Percentiles rank a stretch among this genome's conserved stretches.
These are phyloP conservation scores for Lipomyces chichibuensis DNA, from an alignment of 805 yeast species.

Conservation along the genomic window DNA sequence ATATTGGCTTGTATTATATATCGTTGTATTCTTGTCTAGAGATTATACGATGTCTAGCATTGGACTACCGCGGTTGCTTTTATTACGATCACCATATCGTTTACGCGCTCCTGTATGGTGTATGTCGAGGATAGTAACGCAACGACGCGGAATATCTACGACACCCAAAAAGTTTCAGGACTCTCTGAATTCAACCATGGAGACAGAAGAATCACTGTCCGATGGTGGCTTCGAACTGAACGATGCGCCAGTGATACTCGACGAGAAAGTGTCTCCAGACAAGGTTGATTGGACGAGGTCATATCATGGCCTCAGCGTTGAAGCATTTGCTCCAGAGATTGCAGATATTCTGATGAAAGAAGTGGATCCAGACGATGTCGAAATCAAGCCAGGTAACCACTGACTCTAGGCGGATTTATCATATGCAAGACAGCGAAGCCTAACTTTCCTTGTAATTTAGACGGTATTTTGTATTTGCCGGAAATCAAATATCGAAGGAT, in stretches of 20 bases:
- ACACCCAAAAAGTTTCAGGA: not conserved
- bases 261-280: slow-evolving; percentile 1
- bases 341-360: slow-evolving; percentile 64
- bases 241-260: slow-evolving; percentile 15
- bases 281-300: slow-evolving; percentile 79
- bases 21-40: not conserved
- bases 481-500: slow-evolving; percentile 94
- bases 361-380: slow-evolving; percentile 73
- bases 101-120: not conserved
- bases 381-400: slow-evolving; percentile 70
- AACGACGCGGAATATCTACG: not conserved
- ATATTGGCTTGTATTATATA: not conserved
- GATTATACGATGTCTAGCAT: not conserved
- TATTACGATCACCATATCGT: not conserved
- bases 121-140: not conserved
- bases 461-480: slow-evolving; percentile 87
- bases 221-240: slow-evolving; percentile 7
- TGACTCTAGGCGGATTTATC: not conserved
- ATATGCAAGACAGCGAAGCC: not conserved
- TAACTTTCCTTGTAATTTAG: slow-evolving; percentile 43
- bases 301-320: slow-evolving; percentile 80
- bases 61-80: not conserved
- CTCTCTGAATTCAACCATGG: not conserved
- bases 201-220: not conserved
- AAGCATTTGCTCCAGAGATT: slow-evolving; percentile 68